Evolutionary conservation across 1,284 basidiomycete species (phyloP).

Genomic region (Cerioporus squamosus): DNA sequence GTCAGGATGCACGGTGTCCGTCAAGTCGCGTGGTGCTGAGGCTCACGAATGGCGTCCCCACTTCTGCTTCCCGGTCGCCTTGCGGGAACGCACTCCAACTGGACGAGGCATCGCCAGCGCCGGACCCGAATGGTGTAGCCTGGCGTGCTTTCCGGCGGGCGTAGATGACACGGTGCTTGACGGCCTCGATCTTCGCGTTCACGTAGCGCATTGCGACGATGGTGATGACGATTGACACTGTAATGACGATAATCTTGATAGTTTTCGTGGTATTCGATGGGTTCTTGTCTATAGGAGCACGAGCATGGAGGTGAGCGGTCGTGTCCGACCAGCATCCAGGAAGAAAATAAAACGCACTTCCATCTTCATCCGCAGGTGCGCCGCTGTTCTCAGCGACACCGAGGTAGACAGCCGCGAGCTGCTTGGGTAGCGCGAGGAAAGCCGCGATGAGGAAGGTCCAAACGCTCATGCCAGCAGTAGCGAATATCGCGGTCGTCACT

Average conservation of each 20-base stretch:
- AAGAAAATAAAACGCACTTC: background rate
- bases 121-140: background rate
- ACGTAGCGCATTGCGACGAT: conserved; percentile 84
- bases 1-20: too few relatives aligned
- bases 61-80: too few relatives aligned
- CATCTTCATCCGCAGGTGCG: conserved; percentile 13
- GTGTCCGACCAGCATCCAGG: conserved; percentile 15
- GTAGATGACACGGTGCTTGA: conserved; percentile 76
- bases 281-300: conserved; percentile 41
- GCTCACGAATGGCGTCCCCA: too few relatives aligned
- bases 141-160: conserved; percentile 49
- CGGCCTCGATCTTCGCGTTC: conserved; percentile 71
- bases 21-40: too few relatives aligned
- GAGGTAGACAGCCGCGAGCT: conserved; percentile 75
- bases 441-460: conserved; percentile 72
- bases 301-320: background rate
- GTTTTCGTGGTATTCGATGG: conserved; percentile 31
- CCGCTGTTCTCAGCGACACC: conserved; percentile 56
- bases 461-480: conserved; percentile 79
- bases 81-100: background rate
- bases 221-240: conserved; percentile 71
- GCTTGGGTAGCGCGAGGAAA: conserved; percentile 79
- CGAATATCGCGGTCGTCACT: conserved; percentile 79
- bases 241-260: conserved; percentile 68
- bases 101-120: background rate